Evolutionary conservation across 805 yeast genomes (phyloP).

Genomic region (Lipomyces lipofer): DNA sequence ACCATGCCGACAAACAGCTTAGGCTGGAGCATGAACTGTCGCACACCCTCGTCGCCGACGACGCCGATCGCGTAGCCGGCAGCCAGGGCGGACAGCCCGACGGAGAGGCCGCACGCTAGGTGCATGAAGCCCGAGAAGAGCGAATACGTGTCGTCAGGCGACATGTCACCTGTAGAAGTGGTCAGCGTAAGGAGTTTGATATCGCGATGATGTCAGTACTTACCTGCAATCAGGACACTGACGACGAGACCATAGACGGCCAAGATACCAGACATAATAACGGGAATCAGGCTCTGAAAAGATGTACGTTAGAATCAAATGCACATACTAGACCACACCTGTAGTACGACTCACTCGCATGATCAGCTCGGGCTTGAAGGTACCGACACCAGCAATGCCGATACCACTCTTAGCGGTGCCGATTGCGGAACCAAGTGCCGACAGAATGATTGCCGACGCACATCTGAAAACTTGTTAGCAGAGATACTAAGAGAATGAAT

Average conservation of each 20-base stretch:
- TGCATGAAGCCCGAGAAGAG: slow-evolving; percentile 96
- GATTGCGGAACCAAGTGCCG: slow-evolving; percentile 97
- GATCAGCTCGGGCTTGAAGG: slow-evolving; percentile 93
- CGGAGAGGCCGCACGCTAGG: slow-evolving; percentile 90
- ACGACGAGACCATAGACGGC: slow-evolving; percentile 98
- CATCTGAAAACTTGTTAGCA: slow-evolving; percentile 55
- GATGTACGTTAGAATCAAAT: too few species aligned
- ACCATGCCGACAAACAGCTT: slow-evolving; percentile 87
- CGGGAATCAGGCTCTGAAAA: slow-evolving; percentile 66
- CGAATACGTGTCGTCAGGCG: slow-evolving; percentile 40
- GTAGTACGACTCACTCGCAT: slow-evolving; percentile 58
- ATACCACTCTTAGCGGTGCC: slow-evolving; percentile 98
- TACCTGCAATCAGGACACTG: slow-evolving; percentile 90
- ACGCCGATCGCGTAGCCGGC: slow-evolving; percentile 96
- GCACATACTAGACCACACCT: too few species aligned
- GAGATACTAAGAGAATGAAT: too few species aligned
- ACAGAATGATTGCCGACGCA: slow-evolving; percentile 97
- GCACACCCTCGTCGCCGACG: slow-evolving; percentile 90
- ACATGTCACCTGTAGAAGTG: slow-evolving; percentile 43
- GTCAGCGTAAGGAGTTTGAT: too few species aligned
- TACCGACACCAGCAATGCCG: slow-evolving; percentile 98
- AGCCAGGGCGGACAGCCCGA: slow-evolving; percentile 94
- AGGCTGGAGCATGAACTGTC: slow-evolving; percentile 85
- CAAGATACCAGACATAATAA: slow-evolving; percentile 95
- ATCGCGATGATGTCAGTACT: too few species aligned